Base-by-base conservation (phyloP, 805 yeast genomes). In the Scheffersomyces coipomensis region DNA sequence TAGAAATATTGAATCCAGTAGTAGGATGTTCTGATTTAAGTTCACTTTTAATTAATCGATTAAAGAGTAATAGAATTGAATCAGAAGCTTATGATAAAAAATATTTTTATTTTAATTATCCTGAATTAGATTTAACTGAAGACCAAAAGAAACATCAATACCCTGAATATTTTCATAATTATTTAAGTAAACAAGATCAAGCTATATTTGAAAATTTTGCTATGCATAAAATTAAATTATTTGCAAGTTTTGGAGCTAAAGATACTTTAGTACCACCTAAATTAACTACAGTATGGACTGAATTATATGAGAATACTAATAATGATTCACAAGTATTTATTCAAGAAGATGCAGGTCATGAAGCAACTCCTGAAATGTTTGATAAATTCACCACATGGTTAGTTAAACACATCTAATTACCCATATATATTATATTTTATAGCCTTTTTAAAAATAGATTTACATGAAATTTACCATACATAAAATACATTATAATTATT, bases 11-110 rank as follows among this genome's bases (percentile, higher is more conserved):
- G 12, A 70, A 72, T 29, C 82, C 83, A 1, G 64, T 77, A 19
- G 62, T 80, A 34, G 82, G 82, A 3, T 64, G 75, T 40, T 66
- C 73, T 7, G 73, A 72, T 41, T 55, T 79, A 42, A 56, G 75
- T 9, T 53, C 69, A 7, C 57, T 80, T 46, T 54, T 79, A 49
- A 42, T 67, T 40, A 66, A 63, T 42, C 59, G 83, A 26, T 59
- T 73, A 51, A 41, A 60, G 18, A 35, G 47, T 16, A 39, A 44
- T 15, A 41, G 41, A 2, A 29, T 37, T 23, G 53, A 50, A 5
- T 38, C 56, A 3, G 34, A 42, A 2, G 48, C 45, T n/a, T 61
- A 48, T 37, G 58, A 51, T 29, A 62, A 55, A 38, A 62, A 60
- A 37, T 52, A 51, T 42, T 65, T 64, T 40, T 65, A 64, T 47